Conservation (phyloP, 2,329 filamentous ascomycete genomes). For the Leptographium procerum region DNA sequence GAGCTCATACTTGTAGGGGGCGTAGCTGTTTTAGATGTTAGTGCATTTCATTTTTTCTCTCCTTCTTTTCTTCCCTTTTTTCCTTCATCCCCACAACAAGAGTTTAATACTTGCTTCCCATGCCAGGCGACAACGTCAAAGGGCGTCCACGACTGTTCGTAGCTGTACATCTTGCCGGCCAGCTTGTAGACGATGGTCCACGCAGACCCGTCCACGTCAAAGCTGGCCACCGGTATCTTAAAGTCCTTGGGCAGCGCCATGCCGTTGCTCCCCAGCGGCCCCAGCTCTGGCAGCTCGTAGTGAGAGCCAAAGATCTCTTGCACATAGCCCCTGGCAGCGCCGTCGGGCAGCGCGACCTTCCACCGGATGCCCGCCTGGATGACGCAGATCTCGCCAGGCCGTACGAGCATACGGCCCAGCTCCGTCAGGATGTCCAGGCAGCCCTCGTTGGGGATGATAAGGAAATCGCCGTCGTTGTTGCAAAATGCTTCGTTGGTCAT, state of each 20-base stretch:
- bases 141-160: slow-evolving; percentile 44
- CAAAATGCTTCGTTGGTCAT: slow-evolving; percentile 36
- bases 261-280: slow-evolving; percentile 54
- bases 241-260: slow-evolving; percentile 57
- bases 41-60: no score
- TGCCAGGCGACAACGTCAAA: slow-evolving; percentile 77
- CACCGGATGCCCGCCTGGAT: slow-evolving; percentile 57
- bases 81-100: no score
- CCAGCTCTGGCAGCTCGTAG: slow-evolving; percentile 55
- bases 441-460: slow-evolving; percentile 41
- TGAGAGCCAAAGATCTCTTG: slow-evolving; percentile 55
- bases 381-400: slow-evolving; percentile 54
- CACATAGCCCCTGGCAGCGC: slow-evolving; percentile 42
- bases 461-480: slow-evolving; percentile 42
- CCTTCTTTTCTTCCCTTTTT: no score
- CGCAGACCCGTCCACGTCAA: slow-evolving; percentile 30
- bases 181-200: slow-evolving; percentile 48
- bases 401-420: slow-evolving; percentile 43
- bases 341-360: slow-evolving; percentile 37
- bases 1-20: slow-evolving; percentile 73
- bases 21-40: no score
- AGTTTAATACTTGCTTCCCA: no score
- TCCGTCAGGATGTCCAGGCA: slow-evolving; percentile 57
- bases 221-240: slow-evolving; percentile 47
- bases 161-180: slow-evolving; percentile 46